Base-by-base conservation (phyloP, 1,139 yeast species). In the Geotrichum carabidarum region DNA sequence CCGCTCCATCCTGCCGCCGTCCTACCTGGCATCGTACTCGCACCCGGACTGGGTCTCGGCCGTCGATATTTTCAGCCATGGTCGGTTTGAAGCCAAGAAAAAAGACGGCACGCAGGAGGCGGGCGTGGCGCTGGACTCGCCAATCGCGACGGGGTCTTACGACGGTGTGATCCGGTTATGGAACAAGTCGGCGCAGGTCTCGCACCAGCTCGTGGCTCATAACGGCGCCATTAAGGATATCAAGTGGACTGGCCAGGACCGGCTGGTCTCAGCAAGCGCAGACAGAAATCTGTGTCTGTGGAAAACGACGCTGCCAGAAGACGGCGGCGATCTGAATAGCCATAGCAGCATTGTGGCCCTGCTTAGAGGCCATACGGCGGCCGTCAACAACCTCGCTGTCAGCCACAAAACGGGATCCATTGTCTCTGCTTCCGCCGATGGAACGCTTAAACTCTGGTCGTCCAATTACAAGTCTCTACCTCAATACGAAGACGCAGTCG, bases 11-110 rank as follows among this genome's bases (percentile, higher is more conserved):
- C 78, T 91, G 57, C 99, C 99, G 18, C 99, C 99, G 12, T 83
- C 93, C 42, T 91, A 82, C 67, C 76, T 90, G 60, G 90, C 95
- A 9, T 84, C 96, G 49, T 93, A 84, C 71, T 81, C 84, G 64
- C 91, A 91, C 66, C 96, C 91, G 61, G 99, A 93, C 71, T 93
- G 99, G 99, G 82, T 94, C 36, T 86, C 96, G 8, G 79, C 95
- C 0, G 78, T 91, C 46, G 82, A 82, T 65, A 71, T 83, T 36
- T 58, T 57, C 32, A 54, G 56, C n/a, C 50, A 43, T 14, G 56
- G 44, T 41, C 48, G 55, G 46, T 50, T 56, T 22, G 53, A 54
- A 74, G 58, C 64, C 62, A 18, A 22, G 55, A 56, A 49, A 15
- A 48, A 34, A 41, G 49, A 52, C 31, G 55, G 51, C 9, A 68